Evolutionary conservation across 495 filamentous ascomycete genomes (phyloP).

Genomic region (Bathelium albidoporum): DNA sequence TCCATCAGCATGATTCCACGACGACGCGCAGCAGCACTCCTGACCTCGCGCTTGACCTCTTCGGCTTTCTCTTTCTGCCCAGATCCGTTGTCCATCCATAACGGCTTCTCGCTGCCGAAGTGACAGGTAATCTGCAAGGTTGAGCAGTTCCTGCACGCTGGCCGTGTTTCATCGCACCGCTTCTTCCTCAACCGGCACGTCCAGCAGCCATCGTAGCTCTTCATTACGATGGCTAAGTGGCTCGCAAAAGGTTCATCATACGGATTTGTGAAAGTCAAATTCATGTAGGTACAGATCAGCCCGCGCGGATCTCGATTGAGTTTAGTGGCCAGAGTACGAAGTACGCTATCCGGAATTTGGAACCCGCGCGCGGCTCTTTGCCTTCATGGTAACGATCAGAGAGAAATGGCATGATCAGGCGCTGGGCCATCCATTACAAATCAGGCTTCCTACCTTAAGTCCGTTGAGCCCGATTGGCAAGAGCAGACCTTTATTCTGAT

Average conservation of each 20-base stretch:
- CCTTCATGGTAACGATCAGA: neutral
- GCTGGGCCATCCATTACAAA: neutral
- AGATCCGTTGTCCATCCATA: conserved; percentile 46
- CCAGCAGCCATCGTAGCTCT: conserved; percentile 42
- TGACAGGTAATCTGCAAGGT: conserved; percentile 41
- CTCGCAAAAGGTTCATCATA: neutral
- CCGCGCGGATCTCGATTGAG: neutral
- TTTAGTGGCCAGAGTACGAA: neutral
- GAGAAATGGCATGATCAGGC: neutral
- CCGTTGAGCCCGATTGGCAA: conserved; percentile 1
- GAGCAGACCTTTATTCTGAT: neutral
- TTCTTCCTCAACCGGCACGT: conserved; percentile 48
- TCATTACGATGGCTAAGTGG: conserved; percentile 20
- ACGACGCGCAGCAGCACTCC: conserved; percentile 36
- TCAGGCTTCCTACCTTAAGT: conserved; percentile 1
- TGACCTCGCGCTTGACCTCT: conserved; percentile 41
- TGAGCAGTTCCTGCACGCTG: conserved; percentile 38
- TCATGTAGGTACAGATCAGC: neutral
- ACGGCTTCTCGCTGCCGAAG: conserved; percentile 38
- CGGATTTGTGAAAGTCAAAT: neutral
- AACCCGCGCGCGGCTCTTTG: neutral
- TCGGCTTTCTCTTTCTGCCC: conserved; percentile 41
- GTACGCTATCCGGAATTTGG: neutral
- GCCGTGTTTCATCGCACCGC: conserved; percentile 43
- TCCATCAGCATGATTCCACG: conserved; percentile 16